Percentiles rank a stretch among this genome's conserved stretches.
These are phyloP conservation scores for Salix arbutifolia DNA, from an alignment of 345 rosid species.

Conservation along the genomic window DNA sequence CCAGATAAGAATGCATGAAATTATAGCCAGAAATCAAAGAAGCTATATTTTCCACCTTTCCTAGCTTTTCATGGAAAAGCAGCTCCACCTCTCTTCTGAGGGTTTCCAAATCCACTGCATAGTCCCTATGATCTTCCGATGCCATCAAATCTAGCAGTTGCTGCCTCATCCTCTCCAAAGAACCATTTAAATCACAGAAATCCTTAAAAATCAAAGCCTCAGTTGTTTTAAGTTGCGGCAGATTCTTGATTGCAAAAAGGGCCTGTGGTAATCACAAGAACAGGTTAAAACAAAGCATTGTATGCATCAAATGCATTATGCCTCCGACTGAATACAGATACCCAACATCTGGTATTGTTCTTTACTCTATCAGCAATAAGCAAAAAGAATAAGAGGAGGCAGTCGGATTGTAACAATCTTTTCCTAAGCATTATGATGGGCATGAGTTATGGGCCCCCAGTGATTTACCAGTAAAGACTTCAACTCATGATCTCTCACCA, in stretches of 20 bases:
- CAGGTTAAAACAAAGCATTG: constrained; percentile 3
- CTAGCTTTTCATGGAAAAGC: constrained; percentile 51
- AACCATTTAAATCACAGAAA: constrained; percentile 61
- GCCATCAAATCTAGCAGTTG: constrained; percentile 53
- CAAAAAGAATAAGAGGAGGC: too few relatives aligned
- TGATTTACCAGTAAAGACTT: too few relatives aligned
- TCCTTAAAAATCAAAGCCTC: constrained; percentile 63
- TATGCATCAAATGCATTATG: not conserved
- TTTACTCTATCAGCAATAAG: too few relatives aligned
- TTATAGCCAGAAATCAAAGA: not conserved
- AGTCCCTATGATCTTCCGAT: constrained; percentile 63
- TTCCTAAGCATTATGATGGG: too few relatives aligned
- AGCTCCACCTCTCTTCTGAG: constrained; percentile 70
- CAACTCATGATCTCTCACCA: too few relatives aligned
- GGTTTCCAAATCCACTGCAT: constrained; percentile 57
- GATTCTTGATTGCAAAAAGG: constrained; percentile 64
- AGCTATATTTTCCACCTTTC: constrained; percentile 33
- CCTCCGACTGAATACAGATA: not conserved
- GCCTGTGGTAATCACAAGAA: constrained; percentile 44
- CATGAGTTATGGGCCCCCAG: too few relatives aligned
- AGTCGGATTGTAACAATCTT: too few relatives aligned
- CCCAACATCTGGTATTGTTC: not conserved
- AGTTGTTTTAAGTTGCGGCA: constrained; percentile 56
- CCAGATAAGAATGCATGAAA: not conserved
- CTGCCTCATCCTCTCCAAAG: constrained; percentile 61